These are phyloP conservation scores for Ceratobasidium sp. DNA, from an alignment of 1,284 basidiomycete genomes.

Conservation along the genomic window DNA sequence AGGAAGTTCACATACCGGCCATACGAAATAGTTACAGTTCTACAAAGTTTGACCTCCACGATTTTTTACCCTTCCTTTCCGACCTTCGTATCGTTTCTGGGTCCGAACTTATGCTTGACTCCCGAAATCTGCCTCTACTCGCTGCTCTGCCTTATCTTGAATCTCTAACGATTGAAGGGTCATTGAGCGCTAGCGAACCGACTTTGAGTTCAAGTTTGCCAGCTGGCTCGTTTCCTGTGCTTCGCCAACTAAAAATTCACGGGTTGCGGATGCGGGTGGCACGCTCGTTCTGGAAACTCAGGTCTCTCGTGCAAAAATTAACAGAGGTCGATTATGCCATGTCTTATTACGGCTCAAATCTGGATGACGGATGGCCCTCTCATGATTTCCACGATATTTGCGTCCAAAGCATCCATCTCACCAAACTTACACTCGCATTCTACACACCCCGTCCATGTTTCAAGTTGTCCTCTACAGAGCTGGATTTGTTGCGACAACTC, in stretches of 20 bases:
- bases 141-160: constrained; percentile 19
- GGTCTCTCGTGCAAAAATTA: background rate
- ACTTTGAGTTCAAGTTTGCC: background rate
- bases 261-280: background rate
- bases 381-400: background rate
- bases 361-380: too few relatives aligned
- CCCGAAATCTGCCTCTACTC: constrained; percentile 12
- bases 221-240: background rate
- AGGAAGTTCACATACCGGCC: constrained; percentile 7
- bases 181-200: background rate
- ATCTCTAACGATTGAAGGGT: background rate
- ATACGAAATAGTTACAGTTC: background rate
- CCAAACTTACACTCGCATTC: background rate
- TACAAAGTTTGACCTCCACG: background rate
- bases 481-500: background rate
- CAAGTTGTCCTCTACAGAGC: constrained; percentile 4
- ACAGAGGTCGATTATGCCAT: background rate
- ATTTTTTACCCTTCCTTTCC: background rate
- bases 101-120: constrained; percentile 1
- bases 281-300: background rate
- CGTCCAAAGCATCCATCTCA: background rate
- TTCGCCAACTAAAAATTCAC: background rate
- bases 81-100: constrained; percentile 8
- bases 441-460: too few relatives aligned
- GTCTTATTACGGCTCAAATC: too few relatives aligned